Percentiles rank a stretch among this genome's conserved stretches.
These are phyloP conservation scores for Phytophthora cactorum DNA, from an alignment of 352 stramenopile species.

Conservation along the genomic window DNA sequence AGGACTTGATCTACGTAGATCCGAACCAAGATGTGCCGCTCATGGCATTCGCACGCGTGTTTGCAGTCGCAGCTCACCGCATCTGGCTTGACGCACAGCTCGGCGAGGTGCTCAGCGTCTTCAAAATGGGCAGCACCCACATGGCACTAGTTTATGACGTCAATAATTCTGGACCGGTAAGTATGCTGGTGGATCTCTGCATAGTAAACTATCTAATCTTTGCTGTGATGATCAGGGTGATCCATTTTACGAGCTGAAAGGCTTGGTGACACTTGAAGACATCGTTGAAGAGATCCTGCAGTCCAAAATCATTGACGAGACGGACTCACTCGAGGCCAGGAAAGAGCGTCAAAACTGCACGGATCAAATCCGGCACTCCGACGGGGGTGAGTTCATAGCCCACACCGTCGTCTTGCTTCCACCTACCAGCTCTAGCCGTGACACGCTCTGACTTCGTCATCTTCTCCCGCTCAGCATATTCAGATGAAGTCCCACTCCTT, in stretches of 20 bases:
- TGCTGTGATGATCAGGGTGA: conserved; percentile 62
- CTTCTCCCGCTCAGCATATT: conserved; percentile 26
- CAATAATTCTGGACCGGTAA: conserved; percentile 83
- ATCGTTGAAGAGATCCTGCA: conserved; percentile 98
- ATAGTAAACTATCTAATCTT: not conserved
- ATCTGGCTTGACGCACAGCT: conserved; percentile 75
- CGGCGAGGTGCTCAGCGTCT: conserved; percentile 73
- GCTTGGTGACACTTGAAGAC: conserved; percentile 98
- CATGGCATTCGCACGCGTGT: conserved; percentile 93
- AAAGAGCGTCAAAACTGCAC: conserved; percentile 58
- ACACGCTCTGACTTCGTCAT: conserved; percentile 25
- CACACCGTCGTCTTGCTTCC: conserved; percentile 23
- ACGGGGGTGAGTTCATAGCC: conserved; percentile 53
- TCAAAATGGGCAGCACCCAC: conserved; percentile 78
- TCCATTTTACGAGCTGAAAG: conserved; percentile 96
- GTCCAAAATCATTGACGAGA: conserved; percentile 97
- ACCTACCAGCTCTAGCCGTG: conserved; percentile 16
- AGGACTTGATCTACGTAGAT: conserved; percentile 91
- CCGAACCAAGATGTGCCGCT: conserved; percentile 68
- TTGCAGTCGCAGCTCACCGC: conserved; percentile 71
- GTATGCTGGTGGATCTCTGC: conserved; percentile 8
- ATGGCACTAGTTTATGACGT: conserved; percentile 81
- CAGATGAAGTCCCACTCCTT: conserved; percentile 31
- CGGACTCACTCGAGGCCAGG: conserved; percentile 67
- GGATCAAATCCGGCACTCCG: conserved; percentile 58